phyloP scores from a whole-genome alignment of 805 yeast genomes.

The Saccharomycopsis vini region DNA sequence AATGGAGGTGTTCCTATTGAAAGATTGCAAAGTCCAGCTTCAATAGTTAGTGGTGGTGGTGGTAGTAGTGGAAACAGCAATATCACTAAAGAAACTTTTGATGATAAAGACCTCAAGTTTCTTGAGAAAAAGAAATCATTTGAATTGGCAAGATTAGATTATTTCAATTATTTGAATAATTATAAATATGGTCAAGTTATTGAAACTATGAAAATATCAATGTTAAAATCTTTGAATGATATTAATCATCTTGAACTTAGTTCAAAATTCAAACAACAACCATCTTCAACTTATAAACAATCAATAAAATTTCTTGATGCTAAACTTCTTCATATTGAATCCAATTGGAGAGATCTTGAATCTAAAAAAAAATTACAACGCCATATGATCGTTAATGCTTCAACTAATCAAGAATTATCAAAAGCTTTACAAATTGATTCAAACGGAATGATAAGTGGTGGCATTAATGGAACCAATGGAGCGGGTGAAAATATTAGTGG shows the following conservation, averaged over 20 bases:
- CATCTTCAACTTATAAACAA: neutral
- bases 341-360: neutral
- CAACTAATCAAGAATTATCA: neutral
- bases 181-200: constrained; percentile 21
- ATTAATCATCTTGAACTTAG: constrained; percentile 4
- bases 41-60: too few relatives aligned
- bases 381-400: neutral
- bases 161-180: constrained; percentile 32
- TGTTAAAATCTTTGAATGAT: constrained; percentile 12
- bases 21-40: neutral
- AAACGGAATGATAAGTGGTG: neutral
- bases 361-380: neutral
- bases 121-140: constrained; percentile 30
- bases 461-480: too few relatives aligned
- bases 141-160: constrained; percentile 38
- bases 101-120: constrained; percentile 29
- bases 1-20: neutral
- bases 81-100: neutral
- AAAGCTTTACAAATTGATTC: neutral
- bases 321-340: neutral
- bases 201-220: constrained; percentile 5
- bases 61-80: neutral
- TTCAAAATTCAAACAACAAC: neutral
- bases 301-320: neutral
- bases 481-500: neutral